These are phyloP conservation scores for Sugiyamaella lignohabitans DNA, from an alignment of 805 yeast species.

Conservation along the genomic window DNA sequence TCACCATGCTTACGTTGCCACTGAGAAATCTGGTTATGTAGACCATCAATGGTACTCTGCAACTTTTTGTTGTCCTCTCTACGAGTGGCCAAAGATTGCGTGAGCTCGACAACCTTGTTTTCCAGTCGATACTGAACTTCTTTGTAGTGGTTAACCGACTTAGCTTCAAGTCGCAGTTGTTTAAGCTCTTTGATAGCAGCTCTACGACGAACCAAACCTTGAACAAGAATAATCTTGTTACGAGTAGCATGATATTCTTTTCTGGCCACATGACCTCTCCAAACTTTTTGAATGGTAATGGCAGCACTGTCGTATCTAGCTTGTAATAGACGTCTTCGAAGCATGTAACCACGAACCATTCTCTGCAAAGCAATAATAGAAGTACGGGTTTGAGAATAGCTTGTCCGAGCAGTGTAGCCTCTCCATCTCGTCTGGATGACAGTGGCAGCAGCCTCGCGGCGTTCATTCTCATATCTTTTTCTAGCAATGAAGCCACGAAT, in stretches of 20 bases:
- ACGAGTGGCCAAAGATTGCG: conserved; percentile 73
- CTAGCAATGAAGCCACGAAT: conserved; percentile 61
- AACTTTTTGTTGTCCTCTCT: conserved; percentile 76
- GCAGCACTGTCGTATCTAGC: conserved; percentile 60
- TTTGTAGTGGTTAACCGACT: conserved; percentile 80
- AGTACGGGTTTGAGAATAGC: conserved; percentile 44
- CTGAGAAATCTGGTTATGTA: conserved; percentile 25
- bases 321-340: conserved; percentile 47
- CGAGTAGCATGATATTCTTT: conserved; percentile 39
- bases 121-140: conserved; percentile 91
- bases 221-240: conserved; percentile 62
- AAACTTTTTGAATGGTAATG: conserved; percentile 58
- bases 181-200: conserved; percentile 61
- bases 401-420: conserved; percentile 39
- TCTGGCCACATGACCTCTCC: conserved; percentile 67
- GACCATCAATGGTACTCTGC: conserved; percentile 48
- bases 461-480: conserved; percentile 41
- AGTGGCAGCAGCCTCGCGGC: conserved; percentile 56
- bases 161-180: conserved; percentile 75
- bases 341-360: conserved; percentile 41
- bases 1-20: conserved; percentile 28
- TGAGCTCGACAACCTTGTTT: conserved; percentile 94
- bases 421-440: conserved; percentile 60
- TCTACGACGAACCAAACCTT: conserved; percentile 70
- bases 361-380: conserved; percentile 57